Percentiles rank a stretch among this genome's conserved stretches.
phyloP scores from a whole-genome alignment of 2,329 filamentous ascomycete genomes.

The Colletotrichum plurivorum region DNA sequence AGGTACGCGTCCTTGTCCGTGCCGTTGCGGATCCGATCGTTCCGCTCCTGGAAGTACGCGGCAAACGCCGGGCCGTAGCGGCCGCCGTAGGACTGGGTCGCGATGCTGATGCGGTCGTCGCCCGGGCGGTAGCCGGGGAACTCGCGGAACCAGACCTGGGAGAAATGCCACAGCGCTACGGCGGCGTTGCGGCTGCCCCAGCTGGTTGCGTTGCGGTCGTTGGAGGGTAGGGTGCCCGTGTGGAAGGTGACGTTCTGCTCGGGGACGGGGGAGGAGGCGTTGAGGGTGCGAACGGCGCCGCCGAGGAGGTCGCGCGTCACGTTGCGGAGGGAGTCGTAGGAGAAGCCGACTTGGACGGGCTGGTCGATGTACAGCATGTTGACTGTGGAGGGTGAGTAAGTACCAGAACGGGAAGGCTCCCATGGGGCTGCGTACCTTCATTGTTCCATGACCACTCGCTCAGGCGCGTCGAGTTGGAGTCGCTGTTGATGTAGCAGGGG shows the following conservation, averaged over 20 bases:
- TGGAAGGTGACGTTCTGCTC: conserved; percentile 53
- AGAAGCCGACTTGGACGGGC: conserved; percentile 43
- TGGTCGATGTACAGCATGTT: conserved; percentile 45
- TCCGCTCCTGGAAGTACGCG: conserved; percentile 69
- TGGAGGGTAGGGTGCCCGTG: conserved; percentile 51
- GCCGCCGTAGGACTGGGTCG: conserved; percentile 70
- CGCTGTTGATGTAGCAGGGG: conserved; percentile 64
- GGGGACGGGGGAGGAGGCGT: conserved; percentile 44
- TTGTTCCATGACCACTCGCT: conserved; percentile 75
- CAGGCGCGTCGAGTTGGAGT: conserved; percentile 61
- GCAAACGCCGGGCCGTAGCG: conserved; percentile 71
- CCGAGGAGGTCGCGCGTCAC: conserved; percentile 41
- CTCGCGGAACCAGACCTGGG: conserved; percentile 69
- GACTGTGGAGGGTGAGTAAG: conserved; percentile 15
- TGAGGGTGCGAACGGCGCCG: conserved; percentile 24
- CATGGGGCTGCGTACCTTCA: conserved; percentile 48
- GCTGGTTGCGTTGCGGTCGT: conserved; percentile 46
- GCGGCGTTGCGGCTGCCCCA: conserved; percentile 59
- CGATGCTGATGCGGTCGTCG: conserved; percentile 64
- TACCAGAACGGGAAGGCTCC: too few relatives aligned
- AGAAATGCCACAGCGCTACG: conserved; percentile 46
- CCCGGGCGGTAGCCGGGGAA: conserved; percentile 74
- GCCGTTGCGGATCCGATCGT: conserved; percentile 63
- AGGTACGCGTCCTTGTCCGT: conserved; percentile 54
- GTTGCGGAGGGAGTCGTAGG: conserved; percentile 42